These are phyloP conservation scores for Gossypium gossypioides DNA, from an alignment of 441 rosid genomes.

Conservation along the genomic window DNA sequence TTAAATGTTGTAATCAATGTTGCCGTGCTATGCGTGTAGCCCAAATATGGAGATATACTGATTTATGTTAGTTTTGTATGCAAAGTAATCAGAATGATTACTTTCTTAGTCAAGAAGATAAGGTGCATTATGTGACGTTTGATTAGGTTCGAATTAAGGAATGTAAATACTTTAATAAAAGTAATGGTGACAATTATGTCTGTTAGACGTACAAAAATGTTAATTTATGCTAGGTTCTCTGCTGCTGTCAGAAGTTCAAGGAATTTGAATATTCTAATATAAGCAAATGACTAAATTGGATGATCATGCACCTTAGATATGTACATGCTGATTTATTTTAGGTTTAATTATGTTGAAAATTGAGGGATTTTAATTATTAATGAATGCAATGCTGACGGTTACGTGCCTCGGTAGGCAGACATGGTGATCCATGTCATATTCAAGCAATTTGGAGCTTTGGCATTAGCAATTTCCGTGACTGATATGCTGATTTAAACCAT, in stretches of 20 bases:
- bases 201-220: neutral
- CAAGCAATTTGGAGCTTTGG: neutral
- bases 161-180: neutral
- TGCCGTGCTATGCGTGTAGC: neutral
- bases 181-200: neutral
- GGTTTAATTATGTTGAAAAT: neutral
- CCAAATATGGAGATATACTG: neutral
- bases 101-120: neutral
- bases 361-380: neutral
- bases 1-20: neutral
- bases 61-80: neutral
- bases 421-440: neutral
- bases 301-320: neutral
- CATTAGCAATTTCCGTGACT: neutral
- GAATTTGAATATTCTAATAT: neutral
- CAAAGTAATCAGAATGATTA: neutral
- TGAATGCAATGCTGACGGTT: neutral
- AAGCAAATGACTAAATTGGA: neutral
- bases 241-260: neutral
- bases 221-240: neutral
- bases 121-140: neutral
- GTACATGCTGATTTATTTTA: neutral
- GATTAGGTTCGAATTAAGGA: neutral
- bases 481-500: neutral
- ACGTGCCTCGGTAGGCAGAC: neutral